phyloP scores from a whole-genome alignment of 2,329 filamentous ascomycete species.

The Drechslerella stenobrocha region DNA sequence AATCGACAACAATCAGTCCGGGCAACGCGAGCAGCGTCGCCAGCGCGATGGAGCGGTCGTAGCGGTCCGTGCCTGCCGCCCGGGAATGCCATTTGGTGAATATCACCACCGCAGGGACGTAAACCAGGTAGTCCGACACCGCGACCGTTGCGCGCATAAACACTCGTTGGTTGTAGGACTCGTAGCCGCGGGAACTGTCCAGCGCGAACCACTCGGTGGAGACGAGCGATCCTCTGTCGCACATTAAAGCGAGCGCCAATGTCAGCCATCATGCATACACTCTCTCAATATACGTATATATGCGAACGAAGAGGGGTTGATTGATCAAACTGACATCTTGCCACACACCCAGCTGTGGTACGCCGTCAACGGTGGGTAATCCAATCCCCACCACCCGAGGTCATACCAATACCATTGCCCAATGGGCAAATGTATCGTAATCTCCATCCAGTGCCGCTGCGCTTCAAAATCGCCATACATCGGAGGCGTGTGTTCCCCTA shows the following conservation, averaged over 20 bases:
- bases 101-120: slow-evolving; percentile 80
- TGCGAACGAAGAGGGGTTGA: not conserved
- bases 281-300: not conserved
- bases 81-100: slow-evolving; percentile 81
- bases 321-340: slow-evolving; percentile 63
- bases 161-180: slow-evolving; percentile 79
- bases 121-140: slow-evolving; percentile 86
- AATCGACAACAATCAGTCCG: slow-evolving; percentile 84
- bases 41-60: slow-evolving; percentile 70
- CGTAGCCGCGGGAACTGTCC: slow-evolving; percentile 75
- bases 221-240: slow-evolving; percentile 68
- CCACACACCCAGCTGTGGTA: slow-evolving; percentile 98
- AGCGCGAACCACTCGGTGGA: slow-evolving; percentile 86
- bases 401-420: slow-evolving; percentile 99
- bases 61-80: slow-evolving; percentile 69
- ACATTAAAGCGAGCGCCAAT: too few species aligned
- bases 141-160: slow-evolving; percentile 95
- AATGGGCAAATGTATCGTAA: slow-evolving; percentile 83
- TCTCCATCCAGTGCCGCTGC: slow-evolving; percentile 98
- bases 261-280: not conserved
- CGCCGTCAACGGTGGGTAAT: slow-evolving; percentile 95
- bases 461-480: slow-evolving; percentile 98
- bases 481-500: slow-evolving; percentile 64
- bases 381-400: slow-evolving; percentile 93
- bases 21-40: slow-evolving; percentile 92